Base-by-base conservation (phyloP, 371 early-diverging fungal genomes). In the Syncephalastrum contaminatum region DNA sequence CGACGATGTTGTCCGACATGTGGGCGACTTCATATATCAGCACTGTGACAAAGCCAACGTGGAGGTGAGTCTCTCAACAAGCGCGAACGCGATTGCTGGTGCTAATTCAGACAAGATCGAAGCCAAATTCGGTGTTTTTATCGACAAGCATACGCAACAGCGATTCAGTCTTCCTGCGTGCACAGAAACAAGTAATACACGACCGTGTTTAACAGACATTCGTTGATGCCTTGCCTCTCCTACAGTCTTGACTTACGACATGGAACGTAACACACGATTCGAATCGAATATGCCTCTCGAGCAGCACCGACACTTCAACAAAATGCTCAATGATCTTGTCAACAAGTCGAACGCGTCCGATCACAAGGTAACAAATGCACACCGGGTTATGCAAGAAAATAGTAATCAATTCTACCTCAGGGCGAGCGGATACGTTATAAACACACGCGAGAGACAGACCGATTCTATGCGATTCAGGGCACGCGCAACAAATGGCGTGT, bases 51-150 rank as follows among this genome's bases (percentile, higher is more conserved):
- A 56, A 40, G 69, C 80, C 4, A 73, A 86, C 59, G 77, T 88
- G 15, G 90, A 88, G 72, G 87, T 85, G 69, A 56, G 51, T 42
- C 15, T 45, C 36, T 15, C 3, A 25, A 15, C 8, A 4, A 4
- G 14, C 46, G 4, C 18, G 45, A 4, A 27, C 14, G 4, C 36
- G 5, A 25, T 6, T 3, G 21, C 45, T 4, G 7, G 22, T 1
- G 36, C 27, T 27, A 49, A 20, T 30, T 1, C 16, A 25, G n/a
- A 41, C 18, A 56, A 89, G 88, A 90, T 93, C 56, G 93, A 93
- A 64, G 92, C 89, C 15, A 93, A 93, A 63, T 66, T 93, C 18
- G 93, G 93, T 15, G 52, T 77, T 19, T 65, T 93, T 41, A 64
- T 90, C 4, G 90, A 90, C 59, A 89, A 80, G 53, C 62, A 62